Evolutionary conservation across 2,329 filamentous ascomycete genomes (phyloP).

Genomic region (Diaporthe eres): DNA sequence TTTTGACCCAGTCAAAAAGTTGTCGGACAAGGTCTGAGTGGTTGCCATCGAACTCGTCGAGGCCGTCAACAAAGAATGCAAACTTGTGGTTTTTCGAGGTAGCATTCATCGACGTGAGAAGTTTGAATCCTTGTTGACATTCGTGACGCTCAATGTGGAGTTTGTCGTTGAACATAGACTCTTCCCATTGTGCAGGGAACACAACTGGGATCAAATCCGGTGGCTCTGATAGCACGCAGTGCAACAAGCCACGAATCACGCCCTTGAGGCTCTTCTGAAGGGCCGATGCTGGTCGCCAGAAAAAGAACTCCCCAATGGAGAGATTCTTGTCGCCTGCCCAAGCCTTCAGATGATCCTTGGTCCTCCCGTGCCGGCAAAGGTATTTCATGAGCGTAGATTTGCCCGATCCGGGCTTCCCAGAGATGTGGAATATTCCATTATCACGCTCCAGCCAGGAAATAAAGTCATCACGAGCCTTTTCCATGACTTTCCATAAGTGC

Average conservation of each 20-base stretch:
- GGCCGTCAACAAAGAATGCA: slow-evolving; percentile 11
- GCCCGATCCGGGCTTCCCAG: slow-evolving; percentile 1
- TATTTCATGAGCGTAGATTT: slow-evolving; percentile 12
- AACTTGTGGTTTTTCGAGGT: neutral
- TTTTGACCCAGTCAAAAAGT: slow-evolving; percentile 7
- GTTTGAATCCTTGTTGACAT: slow-evolving; percentile 2
- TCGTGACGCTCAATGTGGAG: neutral
- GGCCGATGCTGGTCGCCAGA: slow-evolving; percentile 2
- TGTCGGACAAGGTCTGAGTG: neutral
- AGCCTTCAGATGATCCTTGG: neutral
- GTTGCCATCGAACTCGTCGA: slow-evolving; percentile 14
- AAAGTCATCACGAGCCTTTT: slow-evolving; percentile 15
- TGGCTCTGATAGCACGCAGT: slow-evolving; percentile 9
- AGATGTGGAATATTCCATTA: neutral
- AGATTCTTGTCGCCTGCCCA: neutral
- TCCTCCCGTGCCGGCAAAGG: neutral
- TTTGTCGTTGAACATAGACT: slow-evolving; percentile 6
- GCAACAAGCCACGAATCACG: neutral
- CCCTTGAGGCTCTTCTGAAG: slow-evolving; percentile 1
- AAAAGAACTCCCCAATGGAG: neutral
- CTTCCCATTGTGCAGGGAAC: slow-evolving; percentile 16
- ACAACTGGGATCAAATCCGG: neutral
- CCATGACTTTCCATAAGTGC: neutral
- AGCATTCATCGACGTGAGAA: neutral
- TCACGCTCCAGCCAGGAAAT: neutral